Conservation (phyloP, 106 monocot species). For the Dendrobium chrysotoxum region DNA sequence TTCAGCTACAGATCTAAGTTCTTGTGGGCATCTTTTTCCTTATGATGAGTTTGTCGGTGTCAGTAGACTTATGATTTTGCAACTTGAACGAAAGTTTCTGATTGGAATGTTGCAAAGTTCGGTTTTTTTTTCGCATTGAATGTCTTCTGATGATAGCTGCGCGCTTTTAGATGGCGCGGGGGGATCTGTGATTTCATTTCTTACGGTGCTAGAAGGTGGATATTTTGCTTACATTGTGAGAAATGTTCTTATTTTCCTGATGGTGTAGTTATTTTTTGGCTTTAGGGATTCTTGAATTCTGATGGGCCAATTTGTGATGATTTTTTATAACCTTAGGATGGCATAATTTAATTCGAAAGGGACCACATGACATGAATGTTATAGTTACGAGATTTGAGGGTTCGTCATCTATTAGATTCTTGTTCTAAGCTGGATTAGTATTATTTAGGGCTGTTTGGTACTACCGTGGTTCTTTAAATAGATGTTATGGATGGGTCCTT, state of each 20-base stretch:
- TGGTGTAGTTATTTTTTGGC: background rate
- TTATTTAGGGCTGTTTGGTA: background rate
- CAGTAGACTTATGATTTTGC: background rate
- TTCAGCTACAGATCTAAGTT: background rate
- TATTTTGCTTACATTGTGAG: background rate
- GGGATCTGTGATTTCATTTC: background rate
- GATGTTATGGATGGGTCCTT: background rate
- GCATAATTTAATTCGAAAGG: background rate
- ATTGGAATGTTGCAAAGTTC: background rate
- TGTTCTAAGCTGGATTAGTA: background rate
- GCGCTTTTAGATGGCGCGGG: background rate
- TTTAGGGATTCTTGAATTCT: background rate
- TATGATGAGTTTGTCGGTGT: background rate
- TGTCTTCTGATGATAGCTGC: background rate
- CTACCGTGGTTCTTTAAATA: background rate
- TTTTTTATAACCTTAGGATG: background rate
- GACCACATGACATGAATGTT: background rate
- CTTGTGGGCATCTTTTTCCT: background rate
- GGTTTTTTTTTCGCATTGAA: background rate
- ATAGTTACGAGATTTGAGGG: background rate
- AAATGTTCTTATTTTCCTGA: background rate
- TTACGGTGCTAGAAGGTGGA: background rate
- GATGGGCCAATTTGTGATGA: background rate
- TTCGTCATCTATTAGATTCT: background rate
- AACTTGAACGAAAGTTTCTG: background rate